Conservation (phyloP, 2,329 filamentous ascomycete species). For the Alternaria panax region DNA sequence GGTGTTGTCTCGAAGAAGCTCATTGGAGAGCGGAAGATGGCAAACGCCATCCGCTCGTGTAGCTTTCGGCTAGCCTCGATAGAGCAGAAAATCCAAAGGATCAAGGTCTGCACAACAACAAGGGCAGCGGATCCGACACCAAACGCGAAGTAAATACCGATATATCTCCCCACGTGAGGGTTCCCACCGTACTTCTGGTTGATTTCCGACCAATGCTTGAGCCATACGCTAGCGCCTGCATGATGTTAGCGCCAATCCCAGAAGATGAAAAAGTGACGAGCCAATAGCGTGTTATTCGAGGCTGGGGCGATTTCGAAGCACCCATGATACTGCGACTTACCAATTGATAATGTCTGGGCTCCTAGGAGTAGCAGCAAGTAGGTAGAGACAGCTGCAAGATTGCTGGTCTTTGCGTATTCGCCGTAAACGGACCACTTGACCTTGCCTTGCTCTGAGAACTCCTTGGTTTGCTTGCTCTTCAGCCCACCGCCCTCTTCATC, state of each 20-base stretch:
- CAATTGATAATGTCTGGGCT: conserved; percentile 83
- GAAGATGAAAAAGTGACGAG: conserved; percentile 30
- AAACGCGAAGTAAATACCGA: conserved; percentile 94
- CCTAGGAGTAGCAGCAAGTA: conserved; percentile 80
- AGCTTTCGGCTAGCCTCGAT: conserved; percentile 98
- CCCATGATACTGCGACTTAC: conserved; percentile 53
- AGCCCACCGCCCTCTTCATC: conserved; percentile 81
- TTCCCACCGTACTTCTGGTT: conserved; percentile 76
- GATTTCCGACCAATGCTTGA: conserved; percentile 87
- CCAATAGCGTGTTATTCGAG: conserved; percentile 15
- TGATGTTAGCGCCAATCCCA: conserved; percentile 29
- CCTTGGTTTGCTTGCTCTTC: conserved; percentile 86
- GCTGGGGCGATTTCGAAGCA: not conserved
- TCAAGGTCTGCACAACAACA: conserved; percentile 89
- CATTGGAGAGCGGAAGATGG: conserved; percentile 98
- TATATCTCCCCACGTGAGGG: conserved; percentile 81
- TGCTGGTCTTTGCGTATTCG: conserved; percentile 95
- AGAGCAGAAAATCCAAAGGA: conserved; percentile 99
- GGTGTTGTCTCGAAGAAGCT: conserved; percentile 98
- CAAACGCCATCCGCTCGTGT: conserved; percentile 95
- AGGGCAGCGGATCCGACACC: conserved; percentile 85
- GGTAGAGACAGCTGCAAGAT: conserved; percentile 80
- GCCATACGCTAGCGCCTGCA: conserved; percentile 82
- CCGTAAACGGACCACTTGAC: conserved; percentile 96
- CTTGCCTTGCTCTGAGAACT: conserved; percentile 91